Percentiles rank a stretch among this genome's conserved stretches.
phyloP scores from a whole-genome alignment of 2,329 filamentous ascomycete species.

The Neoascochyta sp. region DNA sequence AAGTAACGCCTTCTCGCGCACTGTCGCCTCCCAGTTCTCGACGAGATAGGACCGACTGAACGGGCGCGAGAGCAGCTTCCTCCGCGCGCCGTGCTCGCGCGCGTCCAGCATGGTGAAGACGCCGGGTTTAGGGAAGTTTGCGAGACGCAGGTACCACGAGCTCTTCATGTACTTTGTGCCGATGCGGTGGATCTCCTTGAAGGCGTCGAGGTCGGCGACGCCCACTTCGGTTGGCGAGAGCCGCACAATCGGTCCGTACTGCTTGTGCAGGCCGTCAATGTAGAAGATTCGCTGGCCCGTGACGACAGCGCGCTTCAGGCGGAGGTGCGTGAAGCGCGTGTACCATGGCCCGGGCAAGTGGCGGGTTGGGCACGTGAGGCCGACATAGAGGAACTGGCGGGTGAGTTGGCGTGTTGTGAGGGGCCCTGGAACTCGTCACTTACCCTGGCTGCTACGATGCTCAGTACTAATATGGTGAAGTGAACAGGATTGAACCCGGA shows the following conservation, averaged over 20 bases:
- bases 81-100: slow-evolving; percentile 32
- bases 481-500: slow-evolving; percentile 8
- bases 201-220: slow-evolving; percentile 26
- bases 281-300: slow-evolving; percentile 39
- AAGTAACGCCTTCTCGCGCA: slow-evolving; percentile 32
- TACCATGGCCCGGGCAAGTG: slow-evolving; percentile 32
- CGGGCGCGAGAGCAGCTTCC: slow-evolving; percentile 35
- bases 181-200: slow-evolving; percentile 31
- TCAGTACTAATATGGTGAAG: slow-evolving; percentile 2
- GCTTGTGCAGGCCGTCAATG: slow-evolving; percentile 38
- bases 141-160: slow-evolving; percentile 23
- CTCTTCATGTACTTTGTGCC: slow-evolving; percentile 28
- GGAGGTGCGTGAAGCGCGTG: slow-evolving; percentile 33
- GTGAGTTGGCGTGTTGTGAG: too few species aligned
- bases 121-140: slow-evolving; percentile 24
- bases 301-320: slow-evolving; percentile 38
- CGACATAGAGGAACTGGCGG: slow-evolving; percentile 17
- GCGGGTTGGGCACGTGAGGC: slow-evolving; percentile 25
- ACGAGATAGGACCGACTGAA: slow-evolving; percentile 37
- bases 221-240: slow-evolving; percentile 30
- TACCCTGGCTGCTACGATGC: not conserved
- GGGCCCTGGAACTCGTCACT: too few species aligned
- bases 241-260: slow-evolving; percentile 32
- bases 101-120: slow-evolving; percentile 40
- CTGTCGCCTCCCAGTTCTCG: slow-evolving; percentile 37